Evolutionary conservation across 495 filamentous ascomycete species (phyloP).

Genomic region (Poronia punctata): DNA sequence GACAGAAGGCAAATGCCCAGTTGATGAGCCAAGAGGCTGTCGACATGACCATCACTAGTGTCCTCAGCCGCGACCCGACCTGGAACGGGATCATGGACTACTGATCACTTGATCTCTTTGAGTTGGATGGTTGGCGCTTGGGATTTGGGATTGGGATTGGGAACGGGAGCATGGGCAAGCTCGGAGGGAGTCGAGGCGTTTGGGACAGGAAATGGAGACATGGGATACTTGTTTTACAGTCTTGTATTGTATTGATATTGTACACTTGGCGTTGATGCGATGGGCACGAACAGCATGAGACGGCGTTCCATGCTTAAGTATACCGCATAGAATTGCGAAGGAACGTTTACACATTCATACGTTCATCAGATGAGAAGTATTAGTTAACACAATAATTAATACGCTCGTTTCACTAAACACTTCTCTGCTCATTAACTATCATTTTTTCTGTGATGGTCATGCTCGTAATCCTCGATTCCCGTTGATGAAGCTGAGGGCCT

Average conservation of each 20-base stretch:
- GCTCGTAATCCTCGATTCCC: too few species aligned
- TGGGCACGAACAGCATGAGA: conserved; percentile 1
- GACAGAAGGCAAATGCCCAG: conserved; percentile 58
- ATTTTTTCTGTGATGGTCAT: too few species aligned
- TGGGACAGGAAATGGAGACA: too few species aligned
- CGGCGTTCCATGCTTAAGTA: background rate
- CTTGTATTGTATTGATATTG: conserved; percentile 1
- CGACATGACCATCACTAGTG: conserved; percentile 54
- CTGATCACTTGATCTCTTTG: conserved; percentile 4
- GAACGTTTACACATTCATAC: background rate
- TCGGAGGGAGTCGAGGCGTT: too few species aligned
- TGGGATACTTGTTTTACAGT: conserved; percentile 1
- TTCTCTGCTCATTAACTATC: too few species aligned
- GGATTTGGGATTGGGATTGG: too few species aligned
- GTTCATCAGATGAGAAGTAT: conserved; percentile 10
- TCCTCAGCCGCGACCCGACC: conserved; percentile 26
- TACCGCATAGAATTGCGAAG: conserved; percentile 2
- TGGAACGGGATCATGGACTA: conserved; percentile 34
- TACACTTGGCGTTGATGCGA: conserved; percentile 1
- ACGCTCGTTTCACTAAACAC: conserved; percentile 1
- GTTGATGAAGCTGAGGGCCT: too few species aligned
- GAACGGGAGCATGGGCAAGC: too few species aligned
- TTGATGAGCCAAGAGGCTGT: conserved; percentile 60
- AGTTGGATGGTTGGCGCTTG: conserved; percentile 1
- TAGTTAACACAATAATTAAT: conserved; percentile 3